Percentiles rank a stretch among this genome's conserved stretches.
These are phyloP conservation scores for Termitomyces sp. DNA, from an alignment of 768 basidiomycete genomes.

Conservation along the genomic window DNA sequence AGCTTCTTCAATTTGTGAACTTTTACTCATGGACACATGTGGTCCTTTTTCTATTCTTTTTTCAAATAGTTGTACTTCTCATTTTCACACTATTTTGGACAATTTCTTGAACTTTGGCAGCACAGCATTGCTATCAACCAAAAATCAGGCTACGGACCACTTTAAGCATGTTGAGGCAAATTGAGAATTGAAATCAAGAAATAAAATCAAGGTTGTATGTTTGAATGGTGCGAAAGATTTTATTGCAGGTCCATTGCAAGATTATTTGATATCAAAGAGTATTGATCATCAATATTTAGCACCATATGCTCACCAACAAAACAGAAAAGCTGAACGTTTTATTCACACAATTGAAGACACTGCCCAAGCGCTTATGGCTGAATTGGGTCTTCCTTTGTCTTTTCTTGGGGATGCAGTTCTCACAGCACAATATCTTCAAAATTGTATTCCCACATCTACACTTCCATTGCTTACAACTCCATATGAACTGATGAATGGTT, in stretches of 20 bases:
- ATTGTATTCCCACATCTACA: too few species aligned
- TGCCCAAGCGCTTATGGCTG: constrained; percentile 22
- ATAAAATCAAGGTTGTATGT: too few species aligned
- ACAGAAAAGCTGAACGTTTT: too few species aligned
- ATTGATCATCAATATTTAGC: neutral
- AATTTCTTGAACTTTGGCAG: neutral
- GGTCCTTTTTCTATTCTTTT: neutral
- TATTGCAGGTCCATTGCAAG: too few species aligned
- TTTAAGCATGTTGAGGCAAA: neutral
- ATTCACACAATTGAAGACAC: too few species aligned
- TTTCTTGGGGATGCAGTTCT: constrained; percentile 23
- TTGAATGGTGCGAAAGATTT: too few species aligned
- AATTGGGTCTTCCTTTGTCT: constrained; percentile 13
- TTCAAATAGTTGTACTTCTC: neutral
- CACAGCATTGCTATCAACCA: neutral
- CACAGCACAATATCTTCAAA: too few species aligned
- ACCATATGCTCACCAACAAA: too few species aligned
- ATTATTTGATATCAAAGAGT: neutral
- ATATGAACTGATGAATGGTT: constrained; percentile 6
- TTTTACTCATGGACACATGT: neutral
- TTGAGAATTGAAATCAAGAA: neutral
- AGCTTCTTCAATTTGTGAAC: neutral
- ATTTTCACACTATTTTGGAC: neutral
- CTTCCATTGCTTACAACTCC: constrained; percentile 9
- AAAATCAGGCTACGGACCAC: neutral